Conservation (phyloP, 805 yeast genomes). For the Yamadazyma ubonensis region DNA sequence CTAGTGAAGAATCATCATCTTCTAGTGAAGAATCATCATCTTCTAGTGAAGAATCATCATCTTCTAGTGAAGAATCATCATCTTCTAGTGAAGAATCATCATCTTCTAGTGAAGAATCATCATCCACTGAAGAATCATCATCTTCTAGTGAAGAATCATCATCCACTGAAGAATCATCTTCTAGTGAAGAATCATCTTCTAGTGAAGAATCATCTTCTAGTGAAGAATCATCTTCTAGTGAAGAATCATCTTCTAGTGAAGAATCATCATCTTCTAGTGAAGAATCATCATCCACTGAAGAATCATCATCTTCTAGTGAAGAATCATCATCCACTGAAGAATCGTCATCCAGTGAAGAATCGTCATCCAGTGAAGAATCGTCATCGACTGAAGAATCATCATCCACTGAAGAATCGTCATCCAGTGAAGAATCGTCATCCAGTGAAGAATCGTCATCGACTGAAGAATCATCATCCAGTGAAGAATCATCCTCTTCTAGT, state of each 20-base stretch:
- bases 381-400: conserved; percentile 2
- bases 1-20: too few species aligned
- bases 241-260: neutral
- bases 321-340: conserved; percentile 5
- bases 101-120: neutral
- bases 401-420: neutral
- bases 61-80: neutral
- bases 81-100: neutral
- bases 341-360: neutral
- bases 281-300: neutral
- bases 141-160: neutral
- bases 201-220: conserved; percentile 2
- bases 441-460: conserved; percentile 1
- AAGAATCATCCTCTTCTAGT: conserved; percentile 2
- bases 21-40: conserved; percentile 1
- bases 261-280: neutral
- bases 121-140: too few species aligned
- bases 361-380: conserved; percentile 2
- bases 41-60: conserved; percentile 1
- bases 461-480: conserved; percentile 5
- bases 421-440: conserved; percentile 3
- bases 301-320: conserved; percentile 4
- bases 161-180: conserved; percentile 1
- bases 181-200: conserved; percentile 2
- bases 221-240: conserved; percentile 4